phyloP scores from a whole-genome alignment of 176 grass and related monocot genomes.

The Olyra latifolia region DNA sequence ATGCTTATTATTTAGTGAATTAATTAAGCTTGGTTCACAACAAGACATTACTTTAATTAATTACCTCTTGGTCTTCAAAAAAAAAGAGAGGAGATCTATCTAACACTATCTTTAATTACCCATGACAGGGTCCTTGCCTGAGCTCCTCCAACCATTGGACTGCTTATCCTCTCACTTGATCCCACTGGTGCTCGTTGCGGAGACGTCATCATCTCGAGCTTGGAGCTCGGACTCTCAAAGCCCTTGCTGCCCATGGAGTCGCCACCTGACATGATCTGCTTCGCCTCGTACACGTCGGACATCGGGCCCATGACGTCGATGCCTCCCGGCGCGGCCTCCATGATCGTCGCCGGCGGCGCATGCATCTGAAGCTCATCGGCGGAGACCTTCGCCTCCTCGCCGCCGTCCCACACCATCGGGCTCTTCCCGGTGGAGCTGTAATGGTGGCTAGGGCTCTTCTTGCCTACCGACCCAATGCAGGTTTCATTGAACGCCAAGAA shows the following conservation, averaged over 20 bases:
- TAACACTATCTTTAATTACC: constrained; percentile 26
- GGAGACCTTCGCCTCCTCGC: constrained; percentile 48
- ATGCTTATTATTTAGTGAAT: constrained; percentile 27
- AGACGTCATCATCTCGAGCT: constrained; percentile 58
- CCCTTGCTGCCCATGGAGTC: constrained; percentile 62
- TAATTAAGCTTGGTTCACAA: constrained; percentile 26
- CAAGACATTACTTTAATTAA: constrained; percentile 20
- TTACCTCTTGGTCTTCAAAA: background rate
- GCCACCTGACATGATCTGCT: constrained; percentile 53
- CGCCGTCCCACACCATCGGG: constrained; percentile 62
- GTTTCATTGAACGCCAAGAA: constrained; percentile 52
- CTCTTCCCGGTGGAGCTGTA: constrained; percentile 57
- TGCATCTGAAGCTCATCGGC: constrained; percentile 48
- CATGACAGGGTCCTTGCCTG: constrained; percentile 68
- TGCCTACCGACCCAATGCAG: constrained; percentile 35
- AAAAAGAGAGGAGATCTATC: background rate
- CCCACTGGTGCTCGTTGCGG: constrained; percentile 54
- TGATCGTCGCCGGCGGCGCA: constrained; percentile 20
- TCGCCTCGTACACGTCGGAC: constrained; percentile 51
- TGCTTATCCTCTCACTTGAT: constrained; percentile 55
- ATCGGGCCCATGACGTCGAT: constrained; percentile 53
- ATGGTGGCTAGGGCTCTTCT: constrained; percentile 52
- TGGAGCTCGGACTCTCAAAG: constrained; percentile 47
- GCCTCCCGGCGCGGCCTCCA: background rate
- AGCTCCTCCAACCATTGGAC: constrained; percentile 42